Evolutionary conservation across 2,329 filamentous ascomycete species (phyloP), one percentile per base, ranked within the genome.

Genomic region (Byssoonygena ceratinophila): DNA sequence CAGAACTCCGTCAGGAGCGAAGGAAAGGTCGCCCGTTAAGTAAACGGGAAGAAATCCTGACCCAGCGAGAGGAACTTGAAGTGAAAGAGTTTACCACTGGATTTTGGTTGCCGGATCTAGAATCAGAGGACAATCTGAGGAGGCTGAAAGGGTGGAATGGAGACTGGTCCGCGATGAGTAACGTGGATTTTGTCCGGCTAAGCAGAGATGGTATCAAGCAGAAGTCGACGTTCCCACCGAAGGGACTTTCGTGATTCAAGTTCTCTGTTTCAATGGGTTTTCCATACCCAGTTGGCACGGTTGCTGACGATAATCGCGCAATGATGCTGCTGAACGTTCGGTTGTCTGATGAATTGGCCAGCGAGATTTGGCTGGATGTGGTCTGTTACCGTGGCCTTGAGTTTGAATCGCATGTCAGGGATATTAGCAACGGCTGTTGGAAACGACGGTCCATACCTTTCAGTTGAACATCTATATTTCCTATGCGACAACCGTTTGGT

Each of bases 21-120:
- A 81, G 91, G 41, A 76, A 88, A 22, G 91, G 91, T 14, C 79
- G 91, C 49, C 89, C 91, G 7, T 76, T 88, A 16, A 86, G 77
- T 63, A 81, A 82, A 20, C 83, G 80, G 55, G 88, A 96, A 66
- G 86, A 90, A 59, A 72, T 87, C 18, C 73, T 97, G 36, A 83
- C 81, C 66, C 76, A 87, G 61, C 84, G 82, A 58, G 82, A 86
- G 51, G 76, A 79, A 12, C 72, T 72, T 1, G 84, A 96, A 58
- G 76, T 84, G 63, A 84, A 84, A 60, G 92, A 98, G 72, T 87
- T 86, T 59, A 78, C 83, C 57, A 81, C 82, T 50, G 92, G 92
- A 0, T 94, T 95, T 63, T 85, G 67, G 68, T 68, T 94, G 37
- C 90, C 91, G 0, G 86, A 96, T 64, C 72, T 96, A 51, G 78